Base-by-base conservation (phyloP, 768 basidiomycete genomes). In the Trametes cubensis region DNA sequence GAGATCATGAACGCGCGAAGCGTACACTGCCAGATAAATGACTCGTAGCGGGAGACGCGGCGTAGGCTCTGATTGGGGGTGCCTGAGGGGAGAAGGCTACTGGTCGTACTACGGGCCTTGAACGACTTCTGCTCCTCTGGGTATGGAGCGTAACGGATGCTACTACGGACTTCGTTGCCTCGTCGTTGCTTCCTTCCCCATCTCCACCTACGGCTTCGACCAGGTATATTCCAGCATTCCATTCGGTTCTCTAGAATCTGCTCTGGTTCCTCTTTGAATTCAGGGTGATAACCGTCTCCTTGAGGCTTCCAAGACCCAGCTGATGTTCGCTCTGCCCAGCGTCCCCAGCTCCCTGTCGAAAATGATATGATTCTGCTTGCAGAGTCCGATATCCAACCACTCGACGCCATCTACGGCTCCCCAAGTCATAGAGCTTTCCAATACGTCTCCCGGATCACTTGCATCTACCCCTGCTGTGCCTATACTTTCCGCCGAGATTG, bases 201-300 rank as follows among this genome's bases (percentile, higher is more conserved):
- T 26, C 30, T 49, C 26, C 10, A 6, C 48, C 21, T n/a, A 13
- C 28, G 38, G n/a, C 38, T 8, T 15, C 20, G 14, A 40, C 15
- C 34, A 20, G 3, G 2, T 40, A 11, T 20, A 25, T 5, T 5
- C 39, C 15, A 4, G 10, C 4, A 8, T 11, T 21, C 38, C 44
- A 4, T 46, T 60, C 45, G 41, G 34, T 20, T 47, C 45, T 38
- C 45, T 46, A 47, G 30, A 13, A 4, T 34, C 42, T 45, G 45
- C 28, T 54, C 52, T 20, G 42, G 55, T 2, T 62, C 55, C 2
- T 62, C 54, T 1, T 50, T n/a, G 2, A 39, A 46, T n/a, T n/a
- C 48, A 56, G 57, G 61, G 61, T 47, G 30, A 34, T 17, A 8
- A 17, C 20, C 23, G 8, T 20, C 11, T n/a, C 2, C 34, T 15